Evolutionary conservation across 768 basidiomycete species (phyloP).

Genomic region (Sarcodon aspratus): DNA sequence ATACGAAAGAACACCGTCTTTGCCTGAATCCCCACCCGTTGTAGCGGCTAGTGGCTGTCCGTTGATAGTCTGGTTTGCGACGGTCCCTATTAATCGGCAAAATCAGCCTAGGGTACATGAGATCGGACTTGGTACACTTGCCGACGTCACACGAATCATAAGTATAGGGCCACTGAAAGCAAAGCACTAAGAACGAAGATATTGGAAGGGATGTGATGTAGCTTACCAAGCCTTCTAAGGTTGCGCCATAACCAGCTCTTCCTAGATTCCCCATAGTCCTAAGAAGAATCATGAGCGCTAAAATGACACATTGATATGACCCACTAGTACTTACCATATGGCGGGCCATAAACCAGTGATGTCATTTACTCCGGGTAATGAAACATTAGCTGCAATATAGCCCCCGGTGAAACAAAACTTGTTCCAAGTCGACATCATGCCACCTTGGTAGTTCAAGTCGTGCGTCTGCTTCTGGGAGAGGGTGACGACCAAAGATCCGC

Average conservation of each 20-base stretch:
- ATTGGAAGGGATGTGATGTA: background rate
- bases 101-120: too few species aligned
- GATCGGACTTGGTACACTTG: too few species aligned
- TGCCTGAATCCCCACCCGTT: conserved; percentile 43
- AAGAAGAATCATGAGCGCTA: background rate
- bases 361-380: conserved; percentile 55
- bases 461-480: conserved; percentile 57
- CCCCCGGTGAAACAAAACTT: conserved; percentile 95
- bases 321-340: conserved; percentile 30
- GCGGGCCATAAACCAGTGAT: conserved; percentile 68
- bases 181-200: conserved; percentile 1
- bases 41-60: conserved; percentile 52
- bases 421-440: conserved; percentile 63
- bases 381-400: conserved; percentile 57
- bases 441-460: conserved; percentile 62
- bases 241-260: conserved; percentile 81
- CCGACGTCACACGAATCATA: conserved; percentile 89
- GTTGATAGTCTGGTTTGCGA: conserved; percentile 69
- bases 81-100: conserved; percentile 24
- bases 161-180: conserved; percentile 63
- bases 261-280: conserved; percentile 70
- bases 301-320: background rate
- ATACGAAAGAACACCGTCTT: conserved; percentile 54
- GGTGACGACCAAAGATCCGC: conserved; percentile 69
- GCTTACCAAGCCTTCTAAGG: conserved; percentile 68